Conservation (phyloP, 192 early-diverging fungal species). For the Coemansia guatemalensis region DNA sequence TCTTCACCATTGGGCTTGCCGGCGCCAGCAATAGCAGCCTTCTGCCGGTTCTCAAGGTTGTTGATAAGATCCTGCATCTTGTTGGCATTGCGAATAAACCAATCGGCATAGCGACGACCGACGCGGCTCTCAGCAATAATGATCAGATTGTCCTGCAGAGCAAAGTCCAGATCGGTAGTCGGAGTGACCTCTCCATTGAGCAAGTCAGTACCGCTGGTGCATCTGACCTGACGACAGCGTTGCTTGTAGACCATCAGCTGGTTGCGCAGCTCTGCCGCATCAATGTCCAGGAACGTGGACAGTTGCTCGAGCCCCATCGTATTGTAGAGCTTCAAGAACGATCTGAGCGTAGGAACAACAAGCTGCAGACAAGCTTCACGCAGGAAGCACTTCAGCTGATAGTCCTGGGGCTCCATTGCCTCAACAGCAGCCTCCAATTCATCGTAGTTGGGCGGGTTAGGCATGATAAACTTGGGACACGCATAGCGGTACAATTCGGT, state of each 20-base stretch:
- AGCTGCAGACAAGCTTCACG: slow-evolving; percentile 84
- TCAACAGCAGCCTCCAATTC: slow-evolving; percentile 41
- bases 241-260: slow-evolving; percentile 94
- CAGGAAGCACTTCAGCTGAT: slow-evolving; percentile 86
- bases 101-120: slow-evolving; percentile 91
- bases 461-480: slow-evolving; percentile 95
- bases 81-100: slow-evolving; percentile 93
- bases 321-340: slow-evolving; percentile 95
- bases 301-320: slow-evolving; percentile 88
- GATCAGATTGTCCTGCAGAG: slow-evolving; percentile 91
- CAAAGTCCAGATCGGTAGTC: slow-evolving; percentile 90
- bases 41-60: slow-evolving; percentile 41
- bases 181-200: slow-evolving; percentile 80
- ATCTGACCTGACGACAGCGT: slow-evolving; percentile 87
- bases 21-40: slow-evolving; percentile 24
- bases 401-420: slow-evolving; percentile 59
- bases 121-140: slow-evolving; percentile 92
- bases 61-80: slow-evolving; percentile 66
- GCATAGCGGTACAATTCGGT: slow-evolving; percentile 90
- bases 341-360: slow-evolving; percentile 82
- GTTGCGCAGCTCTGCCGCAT: slow-evolving; percentile 77
- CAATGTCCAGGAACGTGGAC: slow-evolving; percentile 82
- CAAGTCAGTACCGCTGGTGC: slow-evolving; percentile 70
- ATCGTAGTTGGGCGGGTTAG: slow-evolving; percentile 83
- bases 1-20: slow-evolving; percentile 22